Evolutionary conservation across 2,329 filamentous ascomycete species (phyloP), one percentile per base, ranked within the genome.

Genomic region (Colletotrichum graminicola): DNA sequence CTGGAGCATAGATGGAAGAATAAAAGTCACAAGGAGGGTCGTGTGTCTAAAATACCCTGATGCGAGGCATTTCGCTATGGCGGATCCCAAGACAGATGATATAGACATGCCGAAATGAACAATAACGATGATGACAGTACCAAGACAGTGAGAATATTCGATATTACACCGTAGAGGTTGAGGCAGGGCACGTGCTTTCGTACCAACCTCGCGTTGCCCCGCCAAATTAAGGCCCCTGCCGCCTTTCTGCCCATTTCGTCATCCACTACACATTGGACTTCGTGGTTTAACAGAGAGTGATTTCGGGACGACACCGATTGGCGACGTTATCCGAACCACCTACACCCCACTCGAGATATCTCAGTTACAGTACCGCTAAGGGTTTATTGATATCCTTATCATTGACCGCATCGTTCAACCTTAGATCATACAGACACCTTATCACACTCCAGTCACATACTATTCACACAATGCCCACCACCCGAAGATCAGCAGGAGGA

Each of bases 161-260:
- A n/a, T 4, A n/a, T 2, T 2, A 14, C 23, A 64, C 65, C 12
- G 52, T 60, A 14, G 0, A 3, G 16, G 86, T 87, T 85, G 84
- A 88, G 86, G 81, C 71, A 71, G 3, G 11, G 41, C 86, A 88
- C 85, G 84, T 88, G 86, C 81, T 72, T 72, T 78, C 85, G 85
- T 78, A 82, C 78, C 75, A 74, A 56, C 81, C 80, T 85, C 84
- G 84, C 82, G 87, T 88, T 88, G 86, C 85, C 86, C 84, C 82
- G 86, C 83, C 86, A 88, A 84, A 72, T 60, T 55, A 43, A 63
- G 59, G 62, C 57, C 67, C 71, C 59, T 72, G 71, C 64, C 62
- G 59, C 62, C 62, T 70, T 54, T 41, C 51, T 56, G 49, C 65
- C 43, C 56, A 74, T 68, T 72, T 71, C 72, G 73, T 74, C 73